Conservation (phyloP, 306 rosid genomes). For the Geum urbanum region DNA sequence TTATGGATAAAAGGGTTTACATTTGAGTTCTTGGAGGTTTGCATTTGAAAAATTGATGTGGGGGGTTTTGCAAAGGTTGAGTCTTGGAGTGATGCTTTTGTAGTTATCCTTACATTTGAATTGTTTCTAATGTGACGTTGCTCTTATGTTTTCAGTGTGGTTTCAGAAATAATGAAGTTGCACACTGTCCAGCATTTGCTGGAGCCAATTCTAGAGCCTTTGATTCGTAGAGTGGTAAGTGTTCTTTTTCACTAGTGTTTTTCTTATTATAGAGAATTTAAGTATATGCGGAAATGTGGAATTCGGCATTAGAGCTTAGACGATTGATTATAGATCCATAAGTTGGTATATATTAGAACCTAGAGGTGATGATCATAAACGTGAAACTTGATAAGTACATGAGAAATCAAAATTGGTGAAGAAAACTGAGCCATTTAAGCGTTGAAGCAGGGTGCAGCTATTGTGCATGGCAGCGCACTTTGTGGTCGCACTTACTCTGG, state of each 20-base stretch:
- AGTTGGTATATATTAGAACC: conserved; percentile 14
- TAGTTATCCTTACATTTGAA: neutral
- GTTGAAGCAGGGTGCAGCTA: conserved; percentile 32
- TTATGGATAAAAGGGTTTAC: no score
- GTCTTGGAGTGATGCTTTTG: neutral
- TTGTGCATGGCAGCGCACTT: conserved; percentile 31
- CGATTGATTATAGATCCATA: conserved; percentile 5
- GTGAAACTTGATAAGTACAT: conserved; percentile 13
- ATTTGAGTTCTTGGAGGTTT: neutral
- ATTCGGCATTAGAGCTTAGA: neutral
- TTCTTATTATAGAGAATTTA: conserved; percentile 4
- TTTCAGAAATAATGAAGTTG: conserved; percentile 58
- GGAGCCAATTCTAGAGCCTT: conserved; percentile 76
- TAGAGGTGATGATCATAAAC: neutral
- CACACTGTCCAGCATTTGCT: conserved; percentile 53
- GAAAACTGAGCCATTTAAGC: conserved; percentile 23
- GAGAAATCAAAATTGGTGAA: neutral
- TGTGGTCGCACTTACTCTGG: conserved; percentile 36
- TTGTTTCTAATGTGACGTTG: conserved; percentile 23
- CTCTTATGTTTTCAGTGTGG: conserved; percentile 51
- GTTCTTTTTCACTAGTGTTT: neutral
- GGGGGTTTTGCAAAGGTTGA: neutral
- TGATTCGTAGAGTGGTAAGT: conserved; percentile 88
- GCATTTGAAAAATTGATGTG: neutral
- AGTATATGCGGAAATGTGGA: neutral